Percentiles rank a stretch among this genome's conserved stretches.
Conservation (phyloP, 208 protist genomes). For the Angomonas ambiguus region DNA sequence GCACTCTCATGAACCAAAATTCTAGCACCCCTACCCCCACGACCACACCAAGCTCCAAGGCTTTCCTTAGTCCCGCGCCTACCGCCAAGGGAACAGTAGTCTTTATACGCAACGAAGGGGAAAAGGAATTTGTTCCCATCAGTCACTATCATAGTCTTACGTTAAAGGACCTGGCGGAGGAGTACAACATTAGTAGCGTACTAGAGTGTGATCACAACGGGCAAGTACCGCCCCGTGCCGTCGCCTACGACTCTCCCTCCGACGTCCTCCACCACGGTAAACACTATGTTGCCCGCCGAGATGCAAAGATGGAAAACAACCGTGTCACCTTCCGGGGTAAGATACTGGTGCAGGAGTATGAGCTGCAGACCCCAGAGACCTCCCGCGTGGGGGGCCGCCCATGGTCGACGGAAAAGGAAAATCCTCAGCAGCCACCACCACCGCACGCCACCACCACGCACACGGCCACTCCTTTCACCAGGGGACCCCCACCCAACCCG, state of each 20-base stretch:
- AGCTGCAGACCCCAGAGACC: constrained; percentile 42
- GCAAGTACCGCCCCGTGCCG: constrained; percentile 54
- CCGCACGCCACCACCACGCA: not conserved
- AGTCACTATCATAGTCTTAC: constrained; percentile 49
- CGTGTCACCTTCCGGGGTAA: constrained; percentile 78
- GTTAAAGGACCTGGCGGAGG: constrained; percentile 62
- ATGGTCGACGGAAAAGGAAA: constrained; percentile 1
- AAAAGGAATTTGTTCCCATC: constrained; percentile 38
- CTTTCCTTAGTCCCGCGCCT: not conserved
- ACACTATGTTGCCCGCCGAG: constrained; percentile 77
- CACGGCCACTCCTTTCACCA: no score
- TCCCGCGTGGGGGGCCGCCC: not conserved
- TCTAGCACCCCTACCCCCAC: not conserved
- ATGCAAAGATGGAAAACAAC: constrained; percentile 29
- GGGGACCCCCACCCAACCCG: not conserved
- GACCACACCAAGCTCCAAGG: not conserved
- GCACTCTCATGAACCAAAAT: not conserved
- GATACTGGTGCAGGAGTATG: constrained; percentile 80
- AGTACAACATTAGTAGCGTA: constrained; percentile 81
- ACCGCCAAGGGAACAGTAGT: constrained; percentile 26
- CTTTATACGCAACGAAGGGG: constrained; percentile 50
- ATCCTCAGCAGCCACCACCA: not conserved
- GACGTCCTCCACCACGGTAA: constrained; percentile 68
- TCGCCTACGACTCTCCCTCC: constrained; percentile 77
- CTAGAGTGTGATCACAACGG: constrained; percentile 75